These are phyloP conservation scores for Rhizopogon sp. DNA, from an alignment of 768 basidiomycete genomes.

Conservation along the genomic window DNA sequence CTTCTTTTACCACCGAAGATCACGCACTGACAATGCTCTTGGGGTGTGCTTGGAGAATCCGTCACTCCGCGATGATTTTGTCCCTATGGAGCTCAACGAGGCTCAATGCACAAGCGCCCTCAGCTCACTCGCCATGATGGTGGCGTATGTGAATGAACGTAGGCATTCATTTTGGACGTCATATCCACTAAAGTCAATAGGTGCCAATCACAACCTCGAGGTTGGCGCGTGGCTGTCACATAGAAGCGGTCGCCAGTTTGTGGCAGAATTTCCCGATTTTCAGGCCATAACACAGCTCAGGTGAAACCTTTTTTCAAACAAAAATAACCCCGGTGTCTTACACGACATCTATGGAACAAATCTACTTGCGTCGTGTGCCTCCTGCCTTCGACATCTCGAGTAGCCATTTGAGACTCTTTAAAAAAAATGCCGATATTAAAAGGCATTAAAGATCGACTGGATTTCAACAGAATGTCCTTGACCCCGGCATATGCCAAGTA, in stretches of 20 bases:
- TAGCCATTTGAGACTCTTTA: neutral
- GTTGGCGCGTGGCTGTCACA: neutral
- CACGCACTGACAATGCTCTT: slow-evolving; percentile 1
- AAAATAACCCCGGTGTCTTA: neutral
- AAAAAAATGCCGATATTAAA: neutral
- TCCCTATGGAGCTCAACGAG: slow-evolving; percentile 1
- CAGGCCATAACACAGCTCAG: neutral
- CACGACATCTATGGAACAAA: neutral
- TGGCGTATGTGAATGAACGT: neutral
- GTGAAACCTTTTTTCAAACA: neutral
- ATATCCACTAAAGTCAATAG: neutral
- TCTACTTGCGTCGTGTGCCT: neutral
- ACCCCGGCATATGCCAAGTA: neutral
- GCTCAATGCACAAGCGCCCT: neutral
- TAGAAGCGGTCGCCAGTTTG: neutral
- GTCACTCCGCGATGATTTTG: slow-evolving; percentile 1
- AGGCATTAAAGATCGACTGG: neutral
- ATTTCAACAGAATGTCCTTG: neutral
- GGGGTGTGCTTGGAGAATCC: slow-evolving; percentile 1
- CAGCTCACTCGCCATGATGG: neutral
- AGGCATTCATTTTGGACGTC: neutral
- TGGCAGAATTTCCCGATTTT: neutral
- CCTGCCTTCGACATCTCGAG: neutral
- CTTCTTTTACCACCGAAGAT: slow-evolving; percentile 2
- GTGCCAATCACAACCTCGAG: neutral